A percentile compares a stretch with the other conserved stretches of the same genome.
Conservation (phyloP, 1,139 yeast species). For the Taphrina pruni region DNA sequence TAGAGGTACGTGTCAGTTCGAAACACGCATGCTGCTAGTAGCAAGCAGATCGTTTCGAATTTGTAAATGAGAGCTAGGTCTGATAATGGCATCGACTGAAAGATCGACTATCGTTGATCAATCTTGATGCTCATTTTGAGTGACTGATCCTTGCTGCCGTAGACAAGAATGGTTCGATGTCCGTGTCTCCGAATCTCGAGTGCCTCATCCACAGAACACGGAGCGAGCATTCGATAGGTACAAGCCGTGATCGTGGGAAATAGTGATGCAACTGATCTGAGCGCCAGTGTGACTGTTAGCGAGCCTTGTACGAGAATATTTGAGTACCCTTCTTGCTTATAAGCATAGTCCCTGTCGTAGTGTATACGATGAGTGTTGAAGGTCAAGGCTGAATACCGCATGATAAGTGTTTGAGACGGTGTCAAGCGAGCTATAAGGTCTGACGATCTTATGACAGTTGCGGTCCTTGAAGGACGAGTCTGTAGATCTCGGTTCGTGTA, state of each 20-base stretch:
- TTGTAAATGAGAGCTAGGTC: too few species aligned
- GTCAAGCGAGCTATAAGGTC: conserved; percentile 42
- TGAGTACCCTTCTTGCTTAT: conserved; percentile 63
- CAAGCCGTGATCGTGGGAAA: background rate
- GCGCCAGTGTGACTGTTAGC: conserved; percentile 63
- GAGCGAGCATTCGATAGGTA: conserved; percentile 27
- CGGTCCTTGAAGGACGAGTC: background rate
- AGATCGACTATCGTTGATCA: background rate
- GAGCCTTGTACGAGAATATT: conserved; percentile 82
- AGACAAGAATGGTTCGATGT: background rate
- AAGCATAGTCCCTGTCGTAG: conserved; percentile 64
- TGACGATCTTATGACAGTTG: background rate
- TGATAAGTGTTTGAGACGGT: conserved; percentile 53
- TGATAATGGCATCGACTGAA: too few species aligned
- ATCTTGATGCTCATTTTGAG: conserved; percentile 1
- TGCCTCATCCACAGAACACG: conserved; percentile 21
- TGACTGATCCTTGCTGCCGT: background rate
- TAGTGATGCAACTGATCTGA: conserved; percentile 48
- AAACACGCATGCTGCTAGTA: background rate
- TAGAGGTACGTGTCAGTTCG: conserved; percentile 1
- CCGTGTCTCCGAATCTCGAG: conserved; percentile 15
- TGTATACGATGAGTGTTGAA: conserved; percentile 86
- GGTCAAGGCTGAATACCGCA: conserved; percentile 74
- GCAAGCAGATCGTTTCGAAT: too few species aligned
- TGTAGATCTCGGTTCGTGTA: conserved; percentile 14